Percentiles rank a stretch among this genome's conserved stretches.
These are phyloP conservation scores for Leccinellum albellum DNA, from an alignment of 768 basidiomycete genomes.

Conservation along the genomic window DNA sequence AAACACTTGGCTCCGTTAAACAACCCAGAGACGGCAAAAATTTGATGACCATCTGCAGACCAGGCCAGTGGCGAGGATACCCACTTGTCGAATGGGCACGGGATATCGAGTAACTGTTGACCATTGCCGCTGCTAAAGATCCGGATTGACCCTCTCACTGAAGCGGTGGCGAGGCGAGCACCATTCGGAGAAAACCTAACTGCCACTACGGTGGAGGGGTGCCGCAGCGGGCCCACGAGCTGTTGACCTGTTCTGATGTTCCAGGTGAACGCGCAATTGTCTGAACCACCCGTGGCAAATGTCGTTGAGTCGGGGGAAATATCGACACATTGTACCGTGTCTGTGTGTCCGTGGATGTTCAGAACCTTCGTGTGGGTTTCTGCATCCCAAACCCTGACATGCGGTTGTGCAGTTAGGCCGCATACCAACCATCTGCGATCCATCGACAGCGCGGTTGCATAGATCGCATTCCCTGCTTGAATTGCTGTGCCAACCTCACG, in stretches of 20 bases:
- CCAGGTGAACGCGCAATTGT: background rate
- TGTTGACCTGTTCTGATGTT: background rate
- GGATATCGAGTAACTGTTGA: background rate
- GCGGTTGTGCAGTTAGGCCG: background rate
- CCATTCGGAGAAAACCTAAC: background rate
- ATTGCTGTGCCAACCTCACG: background rate
- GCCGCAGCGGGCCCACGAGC: background rate
- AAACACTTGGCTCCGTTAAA: background rate
- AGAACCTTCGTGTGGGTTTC: background rate
- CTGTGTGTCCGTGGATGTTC: background rate
- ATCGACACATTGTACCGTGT: background rate
- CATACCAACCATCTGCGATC: background rate
- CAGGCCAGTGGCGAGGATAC: background rate
- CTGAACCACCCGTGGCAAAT: background rate
- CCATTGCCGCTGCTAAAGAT: background rate
- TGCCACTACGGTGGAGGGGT: background rate
- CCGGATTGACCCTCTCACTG: background rate
- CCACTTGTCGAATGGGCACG: background rate
- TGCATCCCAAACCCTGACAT: background rate
- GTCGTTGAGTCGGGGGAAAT: background rate
- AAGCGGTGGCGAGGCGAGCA: background rate
- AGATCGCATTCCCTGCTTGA: background rate
- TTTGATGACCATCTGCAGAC: background rate
- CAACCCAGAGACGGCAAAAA: background rate
- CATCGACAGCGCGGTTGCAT: background rate